Conservation (phyloP, 2,329 filamentous ascomycete species). For the Bimuria novae-zelandiae region DNA sequence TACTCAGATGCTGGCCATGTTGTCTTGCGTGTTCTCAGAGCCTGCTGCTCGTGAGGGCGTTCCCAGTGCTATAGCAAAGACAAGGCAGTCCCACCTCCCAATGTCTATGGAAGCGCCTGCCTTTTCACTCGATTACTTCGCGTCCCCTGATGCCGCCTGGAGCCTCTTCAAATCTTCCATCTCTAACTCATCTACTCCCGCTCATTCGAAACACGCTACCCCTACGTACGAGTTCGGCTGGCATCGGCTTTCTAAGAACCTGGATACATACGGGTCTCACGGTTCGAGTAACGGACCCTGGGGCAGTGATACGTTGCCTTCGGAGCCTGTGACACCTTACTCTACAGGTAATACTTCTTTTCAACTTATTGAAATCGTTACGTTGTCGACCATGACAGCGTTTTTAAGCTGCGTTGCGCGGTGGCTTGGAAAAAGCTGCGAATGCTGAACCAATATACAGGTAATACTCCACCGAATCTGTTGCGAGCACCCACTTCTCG, state of each 20-base stretch:
- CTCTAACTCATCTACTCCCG: constrained; percentile 38
- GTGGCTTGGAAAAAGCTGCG: too few species aligned
- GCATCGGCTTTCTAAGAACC: constrained; percentile 33
- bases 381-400: too few species aligned
- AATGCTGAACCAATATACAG: too few species aligned
- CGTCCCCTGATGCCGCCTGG: constrained; percentile 50
- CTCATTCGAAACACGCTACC: constrained; percentile 37
- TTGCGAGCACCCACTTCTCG: constrained; percentile 48
- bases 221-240: constrained; percentile 38
- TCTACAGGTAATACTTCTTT: too few species aligned
- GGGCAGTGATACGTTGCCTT: constrained; percentile 46
- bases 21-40: constrained; percentile 63
- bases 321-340: constrained; percentile 55
- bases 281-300: constrained; percentile 57
- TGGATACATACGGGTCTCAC: constrained; percentile 53
- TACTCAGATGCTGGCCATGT: constrained; percentile 68
- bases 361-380: too few species aligned
- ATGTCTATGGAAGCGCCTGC: constrained; percentile 50
- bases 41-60: constrained; percentile 50
- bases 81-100: constrained; percentile 42
- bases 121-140: constrained; percentile 54
- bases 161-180: constrained; percentile 48
- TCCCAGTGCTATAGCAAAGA: constrained; percentile 43
- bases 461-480: constrained; percentile 56
- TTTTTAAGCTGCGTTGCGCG: too few species aligned